These are phyloP conservation scores for Bondarzewia mesenterica DNA, from an alignment of 1,284 basidiomycete genomes.

Conservation along the genomic window DNA sequence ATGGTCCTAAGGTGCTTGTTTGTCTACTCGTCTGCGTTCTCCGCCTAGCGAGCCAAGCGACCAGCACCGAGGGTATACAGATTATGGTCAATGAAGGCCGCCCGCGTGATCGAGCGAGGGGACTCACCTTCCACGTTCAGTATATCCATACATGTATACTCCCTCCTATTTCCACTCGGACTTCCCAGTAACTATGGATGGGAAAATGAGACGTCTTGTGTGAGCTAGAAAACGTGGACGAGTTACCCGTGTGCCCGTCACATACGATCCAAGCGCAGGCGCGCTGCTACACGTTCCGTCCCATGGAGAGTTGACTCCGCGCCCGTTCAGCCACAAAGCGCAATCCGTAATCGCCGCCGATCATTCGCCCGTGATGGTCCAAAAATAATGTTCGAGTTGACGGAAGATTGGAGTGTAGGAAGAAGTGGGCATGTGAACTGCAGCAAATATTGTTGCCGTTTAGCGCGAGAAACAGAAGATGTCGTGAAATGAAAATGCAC, in stretches of 20 bases:
- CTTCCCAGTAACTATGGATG: constrained; percentile 72
- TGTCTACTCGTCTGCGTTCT: constrained; percentile 70
- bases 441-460: no score
- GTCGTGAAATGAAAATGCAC: constrained; percentile 13
- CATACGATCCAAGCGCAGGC: constrained; percentile 50
- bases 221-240: constrained; percentile 44
- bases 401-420: constrained; percentile 26
- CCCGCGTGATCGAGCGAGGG: no score
- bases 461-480: no score
- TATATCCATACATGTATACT: constrained; percentile 71
- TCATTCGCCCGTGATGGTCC: constrained; percentile 72
- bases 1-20: constrained; percentile 71
- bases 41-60: constrained; percentile 37
- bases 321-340: constrained; percentile 68
- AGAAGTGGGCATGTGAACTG: constrained; percentile 16
- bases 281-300: constrained; percentile 42
- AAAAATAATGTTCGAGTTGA: constrained; percentile 44
- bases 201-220: constrained; percentile 57
- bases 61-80: no score
- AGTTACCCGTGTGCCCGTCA: constrained; percentile 50
- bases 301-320: constrained; percentile 66
- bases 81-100: no score
- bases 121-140: constrained; percentile 73
- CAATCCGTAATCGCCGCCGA: constrained; percentile 77
- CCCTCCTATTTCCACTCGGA: constrained; percentile 62